A percentile compares a stretch with the other conserved stretches of the same genome.
phyloP scores from a whole-genome alignment of 2,329 filamentous ascomycete species.

The Fusarium beomiforme region DNA sequence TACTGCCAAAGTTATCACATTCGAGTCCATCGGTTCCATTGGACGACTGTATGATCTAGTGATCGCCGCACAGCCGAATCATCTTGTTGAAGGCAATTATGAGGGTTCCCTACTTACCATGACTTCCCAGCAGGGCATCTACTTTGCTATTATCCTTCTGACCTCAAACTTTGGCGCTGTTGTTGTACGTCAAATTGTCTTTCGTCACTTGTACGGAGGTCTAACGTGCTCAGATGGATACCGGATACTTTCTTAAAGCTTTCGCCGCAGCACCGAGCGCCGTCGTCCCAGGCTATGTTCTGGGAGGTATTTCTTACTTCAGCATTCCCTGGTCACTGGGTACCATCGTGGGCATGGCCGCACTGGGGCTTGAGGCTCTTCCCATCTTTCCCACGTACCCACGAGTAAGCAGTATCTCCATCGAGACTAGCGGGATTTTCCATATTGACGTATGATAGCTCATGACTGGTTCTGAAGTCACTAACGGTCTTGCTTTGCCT shows the following conservation, averaged over 20 bases:
- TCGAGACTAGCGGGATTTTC: rapidly evolving
- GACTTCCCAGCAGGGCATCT: background rate
- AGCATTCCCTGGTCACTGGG: background rate
- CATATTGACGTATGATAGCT: rapidly evolving
- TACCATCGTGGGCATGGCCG: background rate
- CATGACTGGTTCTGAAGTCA: background rate
- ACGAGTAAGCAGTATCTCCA: background rate
- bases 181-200: background rate
- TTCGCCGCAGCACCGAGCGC: background rate
- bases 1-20: background rate
- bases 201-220: rapidly evolving
- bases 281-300: background rate
- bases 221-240: background rate
- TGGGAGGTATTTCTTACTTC: background rate
- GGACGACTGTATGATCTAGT: background rate
- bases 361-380: background rate
- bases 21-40: background rate
- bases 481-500: background rate
- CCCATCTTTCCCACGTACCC: background rate
- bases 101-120: background rate
- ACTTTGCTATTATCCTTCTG: background rate
- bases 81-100: background rate
- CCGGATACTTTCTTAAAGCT: background rate
- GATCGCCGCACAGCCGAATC: background rate
- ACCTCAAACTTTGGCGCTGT: background rate